Evolutionary conservation across 208 protist species (phyloP), one percentile per base, ranked within the genome.

Genomic region (Acanthamoeba royreba): DNA sequence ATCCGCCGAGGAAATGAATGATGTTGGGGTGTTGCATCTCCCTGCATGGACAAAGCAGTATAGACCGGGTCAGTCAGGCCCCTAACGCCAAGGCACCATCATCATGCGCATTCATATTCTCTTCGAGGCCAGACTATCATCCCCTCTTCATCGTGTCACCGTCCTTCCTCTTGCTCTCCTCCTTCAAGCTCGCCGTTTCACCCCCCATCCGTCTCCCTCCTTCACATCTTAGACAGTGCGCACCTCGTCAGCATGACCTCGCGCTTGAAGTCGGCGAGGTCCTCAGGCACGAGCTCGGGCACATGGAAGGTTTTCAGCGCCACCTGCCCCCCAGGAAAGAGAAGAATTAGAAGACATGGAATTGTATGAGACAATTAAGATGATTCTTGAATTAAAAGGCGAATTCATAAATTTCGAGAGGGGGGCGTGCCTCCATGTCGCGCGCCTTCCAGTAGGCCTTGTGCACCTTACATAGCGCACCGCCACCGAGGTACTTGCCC

Each of bases 11-110:
- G 53, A 90, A 90, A n/a, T 69, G 83, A 11, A 90, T 69, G 53
- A 90, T 90, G 22, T 90, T 90, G 2, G 83, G 83, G 38, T 90
- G 83, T 13, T 90, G 52, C 83, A 90, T 90, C 2, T 90, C 52
- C 7, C 83, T 90, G 53, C n/a, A n/a, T n/a, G n/a, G n/a, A n/a
- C n/a, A n/a, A n/a, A n/a, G n/a, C n/a, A n/a, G n/a, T n/a, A n/a
- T n/a, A n/a, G n/a, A n/a, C n/a, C n/a, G n/a, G n/a, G n/a, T n/a
- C n/a, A n/a, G n/a, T n/a, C n/a, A n/a, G n/a, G n/a, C n/a, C n/a
- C n/a, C n/a, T n/a, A n/a, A n/a, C n/a, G n/a, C n/a, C n/a, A n/a
- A n/a, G n/a, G n/a, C n/a, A n/a, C n/a, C n/a, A n/a, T 52, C 3
- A 25, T 79, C 8, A 31, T 66, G 83, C 11, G 28, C 17, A 31